phyloP scores from a whole-genome alignment of 495 filamentous ascomycete genomes.

The Xylaria intraflava region DNA sequence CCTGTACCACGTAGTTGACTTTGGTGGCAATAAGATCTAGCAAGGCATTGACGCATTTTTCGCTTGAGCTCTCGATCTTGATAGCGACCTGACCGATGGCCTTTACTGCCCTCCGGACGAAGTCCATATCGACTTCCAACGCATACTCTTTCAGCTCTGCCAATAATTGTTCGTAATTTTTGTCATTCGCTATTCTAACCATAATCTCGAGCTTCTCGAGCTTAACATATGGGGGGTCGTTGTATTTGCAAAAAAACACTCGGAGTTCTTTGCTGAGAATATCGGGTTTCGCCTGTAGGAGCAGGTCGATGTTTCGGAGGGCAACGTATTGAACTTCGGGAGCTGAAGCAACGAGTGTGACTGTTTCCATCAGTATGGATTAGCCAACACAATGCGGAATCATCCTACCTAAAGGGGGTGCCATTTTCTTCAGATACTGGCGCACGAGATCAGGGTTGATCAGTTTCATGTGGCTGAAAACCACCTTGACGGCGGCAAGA shows the following conservation, averaged over 20 bases:
- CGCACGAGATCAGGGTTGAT: slow-evolving; percentile 69
- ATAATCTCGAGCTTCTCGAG: slow-evolving; percentile 97
- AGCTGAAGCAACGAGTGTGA: slow-evolving; percentile 90
- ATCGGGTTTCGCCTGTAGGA: slow-evolving; percentile 91
- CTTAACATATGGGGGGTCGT: slow-evolving; percentile 96
- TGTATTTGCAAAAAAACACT: slow-evolving; percentile 99
- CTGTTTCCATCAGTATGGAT: slow-evolving; percentile 40
- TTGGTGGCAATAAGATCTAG: slow-evolving; percentile 93
- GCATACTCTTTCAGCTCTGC: slow-evolving; percentile 96
- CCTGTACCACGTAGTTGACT: slow-evolving; percentile 98
- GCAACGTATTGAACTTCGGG: slow-evolving; percentile 98
- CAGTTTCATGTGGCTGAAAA: slow-evolving; percentile 92
- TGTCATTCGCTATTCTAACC: slow-evolving; percentile 97
- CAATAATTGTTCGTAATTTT: slow-evolving; percentile 90
- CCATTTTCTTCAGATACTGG: slow-evolving; percentile 96
- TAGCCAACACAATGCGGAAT: background rate
- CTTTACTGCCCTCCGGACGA: slow-evolving; percentile 85
- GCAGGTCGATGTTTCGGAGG: slow-evolving; percentile 87
- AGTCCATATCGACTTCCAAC: slow-evolving; percentile 98
- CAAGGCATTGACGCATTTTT: slow-evolving; percentile 90
- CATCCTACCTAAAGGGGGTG: slow-evolving; percentile 77
- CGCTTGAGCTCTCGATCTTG: slow-evolving; percentile 90
- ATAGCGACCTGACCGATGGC: slow-evolving; percentile 97
- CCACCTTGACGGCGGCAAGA: slow-evolving; percentile 91
- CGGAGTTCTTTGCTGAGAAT: slow-evolving; percentile 95